These are phyloP conservation scores for Cicer cuneatum DNA, from an alignment of 306 rosid genomes.

Conservation along the genomic window DNA sequence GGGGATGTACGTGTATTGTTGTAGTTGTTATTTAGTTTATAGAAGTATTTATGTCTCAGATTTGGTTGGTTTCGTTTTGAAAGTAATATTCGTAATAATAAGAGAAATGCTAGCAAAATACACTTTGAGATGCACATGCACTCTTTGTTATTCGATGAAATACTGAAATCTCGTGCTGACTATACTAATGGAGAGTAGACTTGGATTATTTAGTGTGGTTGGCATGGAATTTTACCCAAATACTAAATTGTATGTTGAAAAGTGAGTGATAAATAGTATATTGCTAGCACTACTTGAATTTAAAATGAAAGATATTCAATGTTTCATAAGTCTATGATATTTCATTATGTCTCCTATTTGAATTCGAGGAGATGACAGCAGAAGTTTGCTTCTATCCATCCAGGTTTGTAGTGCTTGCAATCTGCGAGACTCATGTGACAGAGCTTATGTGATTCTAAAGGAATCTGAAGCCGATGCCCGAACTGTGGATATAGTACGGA, in stretches of 20 bases:
- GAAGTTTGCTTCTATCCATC: slow-evolving; percentile 46
- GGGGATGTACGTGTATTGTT: slow-evolving; percentile 72
- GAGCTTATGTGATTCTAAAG: slow-evolving; percentile 80
- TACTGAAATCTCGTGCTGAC: not conserved
- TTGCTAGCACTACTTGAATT: not conserved
- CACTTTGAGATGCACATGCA: not conserved
- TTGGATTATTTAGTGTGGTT: slow-evolving; percentile 8
- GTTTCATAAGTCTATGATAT: slow-evolving; percentile 5
- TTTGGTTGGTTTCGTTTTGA: slow-evolving; percentile 1
- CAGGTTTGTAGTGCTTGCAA: slow-evolving; percentile 91
- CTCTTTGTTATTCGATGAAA: slow-evolving; percentile 4
- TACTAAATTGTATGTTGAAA: not conserved
- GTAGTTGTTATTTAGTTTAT: slow-evolving; percentile 34
- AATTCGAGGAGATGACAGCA: slow-evolving; percentile 39
- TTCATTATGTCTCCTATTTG: not conserved
- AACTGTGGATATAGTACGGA: slow-evolving; percentile 87
- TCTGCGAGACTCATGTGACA: slow-evolving; percentile 88
- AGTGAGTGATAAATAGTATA: not conserved
- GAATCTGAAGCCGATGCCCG: slow-evolving; percentile 71
- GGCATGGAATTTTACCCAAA: not conserved
- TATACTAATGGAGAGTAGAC: not conserved
- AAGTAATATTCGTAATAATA: slow-evolving; percentile 1
- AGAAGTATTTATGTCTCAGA: slow-evolving; percentile 11
- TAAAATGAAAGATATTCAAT: slow-evolving; percentile 22
- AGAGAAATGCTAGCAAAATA: slow-evolving; percentile 5